Conservation (phyloP, 2,329 filamentous ascomycete genomes). For the Magnaporthiopsis rhizophila region DNA sequence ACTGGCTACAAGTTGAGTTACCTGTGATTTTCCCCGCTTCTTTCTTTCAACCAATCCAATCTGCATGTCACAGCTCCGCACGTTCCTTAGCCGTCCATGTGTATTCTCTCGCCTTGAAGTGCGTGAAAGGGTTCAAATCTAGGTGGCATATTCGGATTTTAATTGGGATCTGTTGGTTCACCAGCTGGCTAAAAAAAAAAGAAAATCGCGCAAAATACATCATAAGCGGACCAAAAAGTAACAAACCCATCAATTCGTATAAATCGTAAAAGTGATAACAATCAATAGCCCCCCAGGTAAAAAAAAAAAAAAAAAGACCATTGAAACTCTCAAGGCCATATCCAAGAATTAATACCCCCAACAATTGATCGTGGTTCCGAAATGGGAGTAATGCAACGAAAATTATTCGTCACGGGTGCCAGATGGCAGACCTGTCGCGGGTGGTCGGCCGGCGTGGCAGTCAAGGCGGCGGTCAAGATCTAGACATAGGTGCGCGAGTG, state of each 20-base stretch:
- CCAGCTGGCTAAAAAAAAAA: background rate
- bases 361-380: background rate
- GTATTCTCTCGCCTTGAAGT: too few species aligned
- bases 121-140: too few species aligned
- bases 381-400: background rate
- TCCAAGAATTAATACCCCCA: background rate
- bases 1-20: too few species aligned
- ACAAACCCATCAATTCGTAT: background rate
- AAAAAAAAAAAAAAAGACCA: background rate
- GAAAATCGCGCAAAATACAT: background rate
- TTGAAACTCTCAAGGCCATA: background rate
- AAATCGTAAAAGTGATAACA: background rate
- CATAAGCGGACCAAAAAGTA: background rate
- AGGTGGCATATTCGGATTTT: too few species aligned
- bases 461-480: background rate
- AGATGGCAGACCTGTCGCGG: background rate
- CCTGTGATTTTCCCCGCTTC: too few species aligned
- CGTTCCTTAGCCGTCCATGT: too few species aligned
- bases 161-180: too few species aligned
- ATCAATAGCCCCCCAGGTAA: background rate
- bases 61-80: too few species aligned
- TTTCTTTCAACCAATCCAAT: too few species aligned
- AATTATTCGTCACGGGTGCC: background rate
- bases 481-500: constrained; percentile 44
- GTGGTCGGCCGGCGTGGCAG: too few species aligned